These are phyloP conservation scores for Dendrostoma leiphaemia DNA, from an alignment of 2,329 filamentous ascomycete genomes.

Conservation along the genomic window DNA sequence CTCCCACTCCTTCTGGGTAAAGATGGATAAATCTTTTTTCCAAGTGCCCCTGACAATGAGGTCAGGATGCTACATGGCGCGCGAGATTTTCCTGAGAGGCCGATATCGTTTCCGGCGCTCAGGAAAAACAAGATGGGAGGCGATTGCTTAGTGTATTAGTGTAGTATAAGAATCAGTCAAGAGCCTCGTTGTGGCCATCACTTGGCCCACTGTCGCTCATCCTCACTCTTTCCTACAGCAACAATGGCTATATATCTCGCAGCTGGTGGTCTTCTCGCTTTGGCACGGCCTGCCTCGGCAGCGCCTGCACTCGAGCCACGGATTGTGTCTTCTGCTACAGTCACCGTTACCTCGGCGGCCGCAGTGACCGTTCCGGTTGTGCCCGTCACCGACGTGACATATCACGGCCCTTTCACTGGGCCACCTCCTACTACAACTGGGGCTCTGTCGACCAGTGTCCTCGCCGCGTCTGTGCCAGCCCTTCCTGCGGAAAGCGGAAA, in stretches of 20 bases:
- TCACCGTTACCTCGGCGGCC: conserved; percentile 32
- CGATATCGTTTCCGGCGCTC: neutral
- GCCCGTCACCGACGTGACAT: conserved; percentile 55
- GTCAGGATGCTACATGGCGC: neutral
- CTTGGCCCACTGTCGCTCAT: neutral
- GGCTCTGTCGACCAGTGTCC: conserved; percentile 57
- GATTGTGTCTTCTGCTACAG: conserved; percentile 32
- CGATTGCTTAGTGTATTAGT: neutral
- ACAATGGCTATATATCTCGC: conserved; percentile 11
- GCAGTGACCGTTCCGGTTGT: conserved; percentile 26
- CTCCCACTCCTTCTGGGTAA: too few relatives aligned
- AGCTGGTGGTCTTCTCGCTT: conserved; percentile 20
- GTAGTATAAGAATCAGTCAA: neutral
- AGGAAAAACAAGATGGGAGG: neutral
- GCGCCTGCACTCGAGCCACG: conserved; percentile 25
- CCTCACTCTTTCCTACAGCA: neutral
- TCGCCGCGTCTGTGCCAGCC: conserved; percentile 57
- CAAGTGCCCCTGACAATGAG: neutral
- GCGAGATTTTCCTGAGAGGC: neutral
- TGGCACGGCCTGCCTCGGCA: conserved; percentile 24
- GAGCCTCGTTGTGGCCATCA: too few relatives aligned
- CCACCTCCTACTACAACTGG: conserved; percentile 65
- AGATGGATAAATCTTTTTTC: neutral
- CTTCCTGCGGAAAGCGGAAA: conserved; percentile 59
- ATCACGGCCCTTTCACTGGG: conserved; percentile 68